phyloP scores from a whole-genome alignment of 192 early-diverging fungal genomes.

The Borealophlyctis nickersoniae region DNA sequence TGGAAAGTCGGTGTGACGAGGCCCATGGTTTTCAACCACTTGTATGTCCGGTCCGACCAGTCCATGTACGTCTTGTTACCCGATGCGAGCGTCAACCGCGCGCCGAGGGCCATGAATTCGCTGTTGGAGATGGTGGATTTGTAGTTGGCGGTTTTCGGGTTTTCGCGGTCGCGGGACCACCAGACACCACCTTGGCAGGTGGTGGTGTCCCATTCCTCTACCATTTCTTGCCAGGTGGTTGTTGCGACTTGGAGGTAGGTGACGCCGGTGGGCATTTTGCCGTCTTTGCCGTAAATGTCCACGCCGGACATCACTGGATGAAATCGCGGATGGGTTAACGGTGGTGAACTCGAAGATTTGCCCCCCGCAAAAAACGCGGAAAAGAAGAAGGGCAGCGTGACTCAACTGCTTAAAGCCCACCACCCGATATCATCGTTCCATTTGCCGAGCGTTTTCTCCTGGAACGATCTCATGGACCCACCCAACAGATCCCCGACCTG shows the following conservation, averaged over 20 bases:
- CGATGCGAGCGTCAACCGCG: slow-evolving; percentile 30
- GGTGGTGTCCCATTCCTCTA: slow-evolving; percentile 38
- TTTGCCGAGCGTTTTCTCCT: slow-evolving; percentile 20
- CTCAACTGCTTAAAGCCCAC: slow-evolving; percentile 40
- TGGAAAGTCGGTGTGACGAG: slow-evolving; percentile 16
- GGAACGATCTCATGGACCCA: slow-evolving; percentile 9
- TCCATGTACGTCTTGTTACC: slow-evolving; percentile 28
- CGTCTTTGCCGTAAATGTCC: slow-evolving; percentile 24
- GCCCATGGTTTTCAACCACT: slow-evolving; percentile 32
- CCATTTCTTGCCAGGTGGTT: slow-evolving; percentile 39
- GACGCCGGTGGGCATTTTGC: slow-evolving; percentile 24
- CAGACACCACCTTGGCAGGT: slow-evolving; percentile 43
- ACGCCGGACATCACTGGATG: slow-evolving; percentile 24
- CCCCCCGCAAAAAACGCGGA: no score
- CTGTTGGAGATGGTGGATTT: slow-evolving; percentile 47
- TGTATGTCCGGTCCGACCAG: slow-evolving; percentile 24
- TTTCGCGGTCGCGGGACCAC: slow-evolving; percentile 42
- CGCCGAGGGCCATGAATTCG: slow-evolving; percentile 31
- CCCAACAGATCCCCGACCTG: slow-evolving; percentile 24
- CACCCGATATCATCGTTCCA: slow-evolving; percentile 51
- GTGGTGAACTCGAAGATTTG: no score
- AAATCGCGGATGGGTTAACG: no score
- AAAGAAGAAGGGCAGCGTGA: no score
- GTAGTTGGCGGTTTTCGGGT: slow-evolving; percentile 22
- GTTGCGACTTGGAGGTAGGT: slow-evolving; percentile 22